A percentile compares a stretch with the other conserved stretches of the same genome.
Evolutionary conservation across 2,329 filamentous ascomycete species (phyloP).

Genomic region (Chaetomium sp.): DNA sequence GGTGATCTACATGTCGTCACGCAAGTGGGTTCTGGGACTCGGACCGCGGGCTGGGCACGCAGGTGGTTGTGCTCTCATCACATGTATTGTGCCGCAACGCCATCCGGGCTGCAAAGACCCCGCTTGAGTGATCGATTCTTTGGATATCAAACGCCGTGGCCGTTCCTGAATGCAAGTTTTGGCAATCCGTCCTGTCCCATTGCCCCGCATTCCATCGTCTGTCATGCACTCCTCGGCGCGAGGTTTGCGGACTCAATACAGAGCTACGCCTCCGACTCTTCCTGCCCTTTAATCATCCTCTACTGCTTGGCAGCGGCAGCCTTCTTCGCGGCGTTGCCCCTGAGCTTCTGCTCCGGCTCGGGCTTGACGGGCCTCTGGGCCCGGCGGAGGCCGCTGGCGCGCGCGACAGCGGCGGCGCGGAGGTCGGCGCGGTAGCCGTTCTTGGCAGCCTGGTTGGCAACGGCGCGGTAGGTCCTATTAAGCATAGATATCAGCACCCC

Average conservation of each 20-base stretch:
- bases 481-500: conserved; percentile 30
- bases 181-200: conserved; percentile 34
- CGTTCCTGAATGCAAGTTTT: conserved; percentile 37
- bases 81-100: conserved; percentile 28
- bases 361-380: conserved; percentile 80
- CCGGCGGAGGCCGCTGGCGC: conserved; percentile 81
- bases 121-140: conserved; percentile 35
- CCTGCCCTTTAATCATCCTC: conserved; percentile 21
- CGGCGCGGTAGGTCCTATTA: conserved; percentile 79
- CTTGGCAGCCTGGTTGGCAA: conserved; percentile 82
- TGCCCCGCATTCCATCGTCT: conserved; percentile 30
- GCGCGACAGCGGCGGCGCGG: conserved; percentile 76
- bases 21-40: conserved; percentile 3
- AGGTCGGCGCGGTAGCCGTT: conserved; percentile 82
- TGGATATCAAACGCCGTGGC: conserved; percentile 40
- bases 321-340: conserved; percentile 79
- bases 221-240: conserved; percentile 26
- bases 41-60: conserved; percentile 16
- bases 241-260: conserved; percentile 31
- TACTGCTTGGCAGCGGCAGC: conserved; percentile 61
- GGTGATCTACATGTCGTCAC: conserved; percentile 22
- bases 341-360: conserved; percentile 69
- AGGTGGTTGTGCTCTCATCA: conserved; percentile 22
- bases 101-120: conserved; percentile 27
- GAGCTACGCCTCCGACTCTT: conserved; percentile 27